Conservation (phyloP, 306 rosid species). For the Alnus rubra region DNA sequence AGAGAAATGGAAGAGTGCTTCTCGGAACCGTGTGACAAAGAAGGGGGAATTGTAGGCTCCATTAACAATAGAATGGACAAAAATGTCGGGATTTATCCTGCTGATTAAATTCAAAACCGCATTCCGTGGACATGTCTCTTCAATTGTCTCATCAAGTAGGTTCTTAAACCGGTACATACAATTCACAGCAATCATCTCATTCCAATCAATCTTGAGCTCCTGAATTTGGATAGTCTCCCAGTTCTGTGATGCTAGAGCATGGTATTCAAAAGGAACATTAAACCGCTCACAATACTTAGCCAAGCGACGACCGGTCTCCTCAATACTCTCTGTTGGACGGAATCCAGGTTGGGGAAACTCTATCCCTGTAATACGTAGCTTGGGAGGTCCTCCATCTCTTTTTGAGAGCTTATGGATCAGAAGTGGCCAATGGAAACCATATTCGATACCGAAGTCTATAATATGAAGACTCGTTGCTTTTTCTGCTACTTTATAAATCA, state of each 20-base stretch:
- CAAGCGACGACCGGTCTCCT: conserved; percentile 43
- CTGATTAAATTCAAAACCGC: conserved; percentile 20
- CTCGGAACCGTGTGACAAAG: conserved; percentile 1
- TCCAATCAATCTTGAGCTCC: conserved; percentile 22
- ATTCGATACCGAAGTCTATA: conserved; percentile 62
- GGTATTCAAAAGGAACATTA: conserved; percentile 30
- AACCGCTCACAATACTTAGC: conserved; percentile 34
- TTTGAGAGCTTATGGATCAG: conserved; percentile 50
- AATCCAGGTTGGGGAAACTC: conserved; percentile 45
- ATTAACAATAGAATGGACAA: conserved; percentile 24
- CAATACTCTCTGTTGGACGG: conserved; percentile 36
- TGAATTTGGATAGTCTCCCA: conserved; percentile 31
- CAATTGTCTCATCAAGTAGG: conserved; percentile 29
- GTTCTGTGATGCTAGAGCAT: conserved; percentile 21
- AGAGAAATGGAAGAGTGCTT: background rate
- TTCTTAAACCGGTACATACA: conserved; percentile 10
- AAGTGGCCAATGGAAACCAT: no score
- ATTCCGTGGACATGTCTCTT: conserved; percentile 23
- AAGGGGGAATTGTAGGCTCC: conserved; percentile 2
- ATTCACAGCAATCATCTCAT: conserved; percentile 26
- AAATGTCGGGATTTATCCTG: conserved; percentile 26
- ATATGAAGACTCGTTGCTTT: conserved; percentile 59
- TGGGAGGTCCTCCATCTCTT: conserved; percentile 72
- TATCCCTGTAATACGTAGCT: conserved; percentile 57
- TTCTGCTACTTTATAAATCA: conserved; percentile 46